These are phyloP conservation scores for Neurospora hispaniola DNA, from an alignment of 495 filamentous ascomycete species.

Conservation along the genomic window DNA sequence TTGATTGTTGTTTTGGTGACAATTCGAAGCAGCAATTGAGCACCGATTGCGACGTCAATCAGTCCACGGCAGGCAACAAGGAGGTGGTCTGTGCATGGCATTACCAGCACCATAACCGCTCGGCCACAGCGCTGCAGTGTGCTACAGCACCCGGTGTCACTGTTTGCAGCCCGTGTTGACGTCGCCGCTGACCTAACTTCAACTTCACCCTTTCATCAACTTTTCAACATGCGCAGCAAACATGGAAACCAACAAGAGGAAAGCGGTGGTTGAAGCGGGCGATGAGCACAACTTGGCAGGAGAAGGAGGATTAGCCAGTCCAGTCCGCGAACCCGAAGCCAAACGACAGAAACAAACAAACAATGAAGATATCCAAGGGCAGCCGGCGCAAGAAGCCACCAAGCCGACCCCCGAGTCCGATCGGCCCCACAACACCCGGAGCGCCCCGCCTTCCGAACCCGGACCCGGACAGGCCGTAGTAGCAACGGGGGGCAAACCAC, in stretches of 20 bases:
- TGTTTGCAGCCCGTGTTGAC: no score
- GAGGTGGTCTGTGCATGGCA: neutral
- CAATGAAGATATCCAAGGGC: neutral
- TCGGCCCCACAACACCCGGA: neutral
- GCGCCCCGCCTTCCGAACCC: neutral
- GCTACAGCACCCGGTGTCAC: neutral
- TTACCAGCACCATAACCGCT: neutral
- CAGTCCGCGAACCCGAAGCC: neutral
- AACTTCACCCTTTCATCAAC: neutral
- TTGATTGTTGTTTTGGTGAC: neutral
- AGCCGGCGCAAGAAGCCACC: neutral
- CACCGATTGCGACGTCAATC: neutral
- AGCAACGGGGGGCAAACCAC: neutral
- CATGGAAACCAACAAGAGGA: slow-evolving; percentile 19
- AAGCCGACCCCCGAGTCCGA: neutral
- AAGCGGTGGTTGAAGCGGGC: slow-evolving; percentile 4
- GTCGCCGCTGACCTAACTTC: no score
- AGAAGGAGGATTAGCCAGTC: neutral
- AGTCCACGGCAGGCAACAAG: neutral
- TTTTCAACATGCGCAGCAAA: neutral
- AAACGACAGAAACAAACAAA: neutral
- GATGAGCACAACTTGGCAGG: neutral
- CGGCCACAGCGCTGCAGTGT: neutral
- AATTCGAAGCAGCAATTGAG: neutral
- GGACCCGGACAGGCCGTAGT: neutral